These are phyloP conservation scores for Clavispora vitiphila DNA, from an alignment of 805 yeast genomes.

Conservation along the genomic window DNA sequence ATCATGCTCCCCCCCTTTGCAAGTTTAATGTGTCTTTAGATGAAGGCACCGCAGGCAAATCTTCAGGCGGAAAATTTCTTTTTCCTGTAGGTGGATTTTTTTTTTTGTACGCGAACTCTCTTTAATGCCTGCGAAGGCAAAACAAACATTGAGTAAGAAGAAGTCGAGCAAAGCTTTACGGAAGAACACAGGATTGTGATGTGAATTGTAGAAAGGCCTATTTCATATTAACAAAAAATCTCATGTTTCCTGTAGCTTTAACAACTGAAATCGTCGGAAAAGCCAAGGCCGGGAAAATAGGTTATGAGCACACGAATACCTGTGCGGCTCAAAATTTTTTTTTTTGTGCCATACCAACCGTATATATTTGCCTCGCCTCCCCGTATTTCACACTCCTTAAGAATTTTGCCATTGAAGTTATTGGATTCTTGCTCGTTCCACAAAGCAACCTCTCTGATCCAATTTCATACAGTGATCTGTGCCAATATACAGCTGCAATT, in stretches of 20 bases:
- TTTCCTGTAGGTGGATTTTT: background rate
- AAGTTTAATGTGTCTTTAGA: background rate
- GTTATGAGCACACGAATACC: background rate
- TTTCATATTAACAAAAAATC: no score
- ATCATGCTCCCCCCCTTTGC: background rate
- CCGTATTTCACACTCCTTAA: background rate
- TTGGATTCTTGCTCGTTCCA: background rate
- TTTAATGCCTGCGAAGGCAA: no score
- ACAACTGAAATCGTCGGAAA: background rate
- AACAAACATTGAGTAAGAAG: no score
- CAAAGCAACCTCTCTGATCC: background rate
- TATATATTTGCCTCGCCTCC: slow-evolving; percentile 1
- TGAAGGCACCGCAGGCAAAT: background rate
- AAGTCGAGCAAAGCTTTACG: no score
- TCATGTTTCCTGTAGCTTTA: no score
- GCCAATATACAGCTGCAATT: background rate
- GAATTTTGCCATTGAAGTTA: slow-evolving; percentile 1
- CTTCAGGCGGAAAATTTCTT: background rate
- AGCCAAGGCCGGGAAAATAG: background rate
- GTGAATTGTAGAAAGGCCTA: no score
- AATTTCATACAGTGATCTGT: background rate
- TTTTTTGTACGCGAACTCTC: background rate
- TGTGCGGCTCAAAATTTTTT: slow-evolving; percentile 5
- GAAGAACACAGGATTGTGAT: no score
- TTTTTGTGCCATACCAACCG: background rate